phyloP scores from a whole-genome alignment of 331 rosid species.

The Malus hybrid region DNA sequence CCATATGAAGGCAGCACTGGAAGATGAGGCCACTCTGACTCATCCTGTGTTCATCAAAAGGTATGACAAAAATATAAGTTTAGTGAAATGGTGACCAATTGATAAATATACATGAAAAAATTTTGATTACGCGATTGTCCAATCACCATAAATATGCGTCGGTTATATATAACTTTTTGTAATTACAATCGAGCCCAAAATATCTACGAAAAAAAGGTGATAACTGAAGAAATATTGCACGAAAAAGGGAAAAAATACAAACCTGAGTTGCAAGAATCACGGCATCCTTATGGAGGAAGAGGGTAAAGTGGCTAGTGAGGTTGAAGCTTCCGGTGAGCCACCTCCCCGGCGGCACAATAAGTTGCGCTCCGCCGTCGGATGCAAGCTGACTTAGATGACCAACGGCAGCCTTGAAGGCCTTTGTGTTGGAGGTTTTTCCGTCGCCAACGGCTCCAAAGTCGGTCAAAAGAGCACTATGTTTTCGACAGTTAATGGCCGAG shows the following conservation, averaged over 20 bases:
- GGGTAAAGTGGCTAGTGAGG: slow-evolving; percentile 81
- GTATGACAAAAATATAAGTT: too few relatives aligned
- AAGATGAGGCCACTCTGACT: slow-evolving; percentile 51
- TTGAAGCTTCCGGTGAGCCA: slow-evolving; percentile 86
- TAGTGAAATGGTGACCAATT: too few relatives aligned
- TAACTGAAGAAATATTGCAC: not conserved
- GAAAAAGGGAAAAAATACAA: not conserved
- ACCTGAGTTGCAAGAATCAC: slow-evolving; percentile 55
- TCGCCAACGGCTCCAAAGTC: slow-evolving; percentile 78
- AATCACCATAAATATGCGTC: too few relatives aligned
- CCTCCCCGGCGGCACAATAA: slow-evolving; percentile 57
- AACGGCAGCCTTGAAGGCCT: slow-evolving; percentile 50
- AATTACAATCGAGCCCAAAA: too few relatives aligned
- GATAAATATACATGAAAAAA: too few relatives aligned
- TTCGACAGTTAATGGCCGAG: slow-evolving; percentile 38
- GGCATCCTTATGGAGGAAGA: slow-evolving; percentile 49
- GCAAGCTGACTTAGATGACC: slow-evolving; percentile 31
- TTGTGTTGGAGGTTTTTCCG: slow-evolving; percentile 62
- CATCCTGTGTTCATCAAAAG: slow-evolving; percentile 29
- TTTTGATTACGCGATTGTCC: too few relatives aligned
- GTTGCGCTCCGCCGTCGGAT: slow-evolving; percentile 50
- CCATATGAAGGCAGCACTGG: slow-evolving; percentile 54
- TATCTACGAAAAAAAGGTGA: too few relatives aligned
- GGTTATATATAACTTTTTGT: too few relatives aligned
- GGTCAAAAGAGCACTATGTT: slow-evolving; percentile 45